phyloP scores from a whole-genome alignment of 306 rosid genomes.

The Quercus dentata region DNA sequence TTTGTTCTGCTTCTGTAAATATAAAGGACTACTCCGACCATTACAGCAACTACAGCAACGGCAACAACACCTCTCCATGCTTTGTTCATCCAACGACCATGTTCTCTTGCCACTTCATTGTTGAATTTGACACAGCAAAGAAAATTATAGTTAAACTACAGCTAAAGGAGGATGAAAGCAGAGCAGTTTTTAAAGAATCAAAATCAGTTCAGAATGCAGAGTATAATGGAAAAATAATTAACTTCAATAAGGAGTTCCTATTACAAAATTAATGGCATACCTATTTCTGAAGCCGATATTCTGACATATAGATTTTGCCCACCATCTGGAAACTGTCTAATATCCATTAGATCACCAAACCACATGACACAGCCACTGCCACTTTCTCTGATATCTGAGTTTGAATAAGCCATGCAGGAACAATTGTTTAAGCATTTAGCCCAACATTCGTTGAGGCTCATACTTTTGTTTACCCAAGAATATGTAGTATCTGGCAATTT shows the following conservation, averaged over 20 bases:
- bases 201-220: too few species aligned
- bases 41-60: too few species aligned
- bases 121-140: too few species aligned
- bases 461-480: constrained; percentile 41
- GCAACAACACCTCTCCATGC: too few species aligned
- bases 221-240: neutral
- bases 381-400: constrained; percentile 35
- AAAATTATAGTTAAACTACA: too few species aligned
- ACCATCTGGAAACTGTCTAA: constrained; percentile 15
- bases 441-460: constrained; percentile 43
- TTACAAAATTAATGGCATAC: neutral
- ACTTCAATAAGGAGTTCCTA: too few species aligned
- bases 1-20: too few species aligned
- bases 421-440: constrained; percentile 45
- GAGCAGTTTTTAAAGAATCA: too few species aligned
- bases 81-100: too few species aligned
- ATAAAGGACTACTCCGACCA: too few species aligned
- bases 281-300: constrained; percentile 23
- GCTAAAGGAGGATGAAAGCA: too few species aligned
- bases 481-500: constrained; percentile 47
- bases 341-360: constrained; percentile 45
- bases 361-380: constrained; percentile 62
- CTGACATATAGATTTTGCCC: constrained; percentile 42
- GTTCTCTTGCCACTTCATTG: too few species aligned
- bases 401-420: constrained; percentile 51